Evolutionary conservation across 1,139 yeast genomes (phyloP), one percentile per base, ranked within the genome.

Genomic region (Yamadazyma taylorii): DNA sequence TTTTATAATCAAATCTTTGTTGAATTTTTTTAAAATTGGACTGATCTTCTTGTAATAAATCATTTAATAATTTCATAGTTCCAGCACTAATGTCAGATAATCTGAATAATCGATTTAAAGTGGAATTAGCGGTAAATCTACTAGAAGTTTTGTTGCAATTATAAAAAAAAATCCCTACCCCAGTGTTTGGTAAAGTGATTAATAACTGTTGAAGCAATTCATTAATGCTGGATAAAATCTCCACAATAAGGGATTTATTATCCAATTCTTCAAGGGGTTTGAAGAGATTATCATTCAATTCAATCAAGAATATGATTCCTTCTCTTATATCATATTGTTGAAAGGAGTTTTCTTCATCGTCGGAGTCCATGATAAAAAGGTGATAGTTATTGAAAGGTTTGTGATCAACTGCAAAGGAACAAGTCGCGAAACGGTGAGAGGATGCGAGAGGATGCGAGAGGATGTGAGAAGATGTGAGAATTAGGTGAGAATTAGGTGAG

Each of bases 81-180:
- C 61, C 51, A 32, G 68, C 56, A 46, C 66, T 70, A 32, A 71
- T 44, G 34, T 60, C 66, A 42, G 63, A 63, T 30, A 71, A 52
- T 6, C 63, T 49, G 40, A 69, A 69, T 16, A 70, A 39, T 35
- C 58, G 55, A 30, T 50, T 49, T 25, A 70, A 51, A 2, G 64
- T 66, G 0, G 55, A 45, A 1, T 60, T 58, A 28, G 57, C 57
- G 33, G 61, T 53, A 39, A 54, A 64, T 24, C 61, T 66, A 9
- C 50, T 44, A 7, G 52, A 51, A 4, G 61, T 40, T 43, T 51
- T 43, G 35, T 47, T 56, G 45, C 80, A 67, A 48, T 81, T 78
- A 58, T 78, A 79, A 17, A 84, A 55, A 50, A 78, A 82, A 33
- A 84, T 71, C 0, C 89, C 90, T 24, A 83, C 63, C 0, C 88